These are phyloP conservation scores for Umbellularia californica DNA, from an alignment of 164 flowering plant species.

Conservation along the genomic window DNA sequence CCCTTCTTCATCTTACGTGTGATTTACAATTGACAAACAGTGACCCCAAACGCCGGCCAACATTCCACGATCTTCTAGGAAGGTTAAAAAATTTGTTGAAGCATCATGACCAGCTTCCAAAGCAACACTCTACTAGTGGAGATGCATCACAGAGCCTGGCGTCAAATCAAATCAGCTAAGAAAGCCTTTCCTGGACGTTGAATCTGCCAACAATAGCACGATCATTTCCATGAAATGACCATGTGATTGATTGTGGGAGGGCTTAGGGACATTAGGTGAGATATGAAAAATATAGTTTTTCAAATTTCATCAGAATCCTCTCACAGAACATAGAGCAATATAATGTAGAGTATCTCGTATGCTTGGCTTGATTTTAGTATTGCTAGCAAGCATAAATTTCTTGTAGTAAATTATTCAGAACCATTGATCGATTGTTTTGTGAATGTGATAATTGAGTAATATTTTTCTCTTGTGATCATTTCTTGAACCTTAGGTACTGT, in stretches of 20 bases:
- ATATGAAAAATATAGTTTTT: too few species aligned
- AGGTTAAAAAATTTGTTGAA: conserved; percentile 64
- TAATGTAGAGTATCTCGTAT: not conserved
- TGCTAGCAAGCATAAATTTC: not conserved
- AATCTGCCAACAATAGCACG: not conserved
- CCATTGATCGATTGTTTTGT: not conserved
- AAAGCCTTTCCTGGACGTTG: not conserved
- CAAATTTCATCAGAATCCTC: too few species aligned
- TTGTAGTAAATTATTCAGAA: not conserved
- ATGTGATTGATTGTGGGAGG: too few species aligned
- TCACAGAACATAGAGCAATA: too few species aligned
- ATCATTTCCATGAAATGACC: too few species aligned
- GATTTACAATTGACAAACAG: conserved; percentile 26
- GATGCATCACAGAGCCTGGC: conserved; percentile 21
- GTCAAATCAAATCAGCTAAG: conserved; percentile 13
- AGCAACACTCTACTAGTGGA: conserved; percentile 36
- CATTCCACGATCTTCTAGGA: conserved; percentile 75
- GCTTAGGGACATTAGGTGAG: too few species aligned
- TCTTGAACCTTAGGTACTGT: too few species aligned
- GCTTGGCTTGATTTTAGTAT: not conserved
- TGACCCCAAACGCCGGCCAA: conserved; percentile 59
- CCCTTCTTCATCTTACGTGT: not conserved
- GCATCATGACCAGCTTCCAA: conserved; percentile 48
- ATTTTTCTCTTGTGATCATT: too few species aligned
- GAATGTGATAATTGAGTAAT: not conserved